Evolutionary conservation across 2,329 filamentous ascomycete genomes (phyloP), one percentile per base, ranked within the genome.

Genomic region (Talaromyces sp.): DNA sequence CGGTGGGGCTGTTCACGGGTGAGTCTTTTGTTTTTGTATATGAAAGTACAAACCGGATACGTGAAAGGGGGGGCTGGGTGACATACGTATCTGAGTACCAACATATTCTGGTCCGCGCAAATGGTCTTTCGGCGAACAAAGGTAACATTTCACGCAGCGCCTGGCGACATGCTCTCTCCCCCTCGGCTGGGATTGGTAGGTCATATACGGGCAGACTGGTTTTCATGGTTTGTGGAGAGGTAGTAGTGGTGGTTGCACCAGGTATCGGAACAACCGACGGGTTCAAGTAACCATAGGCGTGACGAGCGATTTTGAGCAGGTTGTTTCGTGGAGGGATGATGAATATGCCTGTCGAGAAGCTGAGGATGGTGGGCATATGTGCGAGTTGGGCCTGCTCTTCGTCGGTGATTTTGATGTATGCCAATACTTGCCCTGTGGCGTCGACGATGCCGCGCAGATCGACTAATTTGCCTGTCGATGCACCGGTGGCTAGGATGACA

Each of bases 341-440:
- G 69, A 86, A 86, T 50, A 84, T 82, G 3, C 85, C 83, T 1
- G 76, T 79, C 5, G 75, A 76, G 66, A 82, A 78, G 70, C 82
- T 82, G 60, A 83, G 72, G 60, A 82, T 72, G 5, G 92, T 90
- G 0, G 93, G 93, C 72, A 89, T 87, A 39, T 86, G 79, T 49
- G 81, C 81, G 11, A 97, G 81, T 3, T 77, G 76, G 16, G 81
- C 80, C 77, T 93, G 87, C 77, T 97, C 93, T 5, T 85, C 84
- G 16, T 86, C 80, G 0, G 87, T 90, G 70, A 98, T 84, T 68
- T 87, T 83, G 69, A 97, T 81, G 79, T 96, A 97, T 13, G 86
- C 90, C 31, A 98, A 75, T 0, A 87, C 86, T 72, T 98, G 94
- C 14, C 92, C 94, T 0, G 92, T 96, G 2, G 93, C 90, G 68